Conservation (phyloP, 2,329 filamentous ascomycete genomes). For the Pseudocercospora pini-densiflorae region DNA sequence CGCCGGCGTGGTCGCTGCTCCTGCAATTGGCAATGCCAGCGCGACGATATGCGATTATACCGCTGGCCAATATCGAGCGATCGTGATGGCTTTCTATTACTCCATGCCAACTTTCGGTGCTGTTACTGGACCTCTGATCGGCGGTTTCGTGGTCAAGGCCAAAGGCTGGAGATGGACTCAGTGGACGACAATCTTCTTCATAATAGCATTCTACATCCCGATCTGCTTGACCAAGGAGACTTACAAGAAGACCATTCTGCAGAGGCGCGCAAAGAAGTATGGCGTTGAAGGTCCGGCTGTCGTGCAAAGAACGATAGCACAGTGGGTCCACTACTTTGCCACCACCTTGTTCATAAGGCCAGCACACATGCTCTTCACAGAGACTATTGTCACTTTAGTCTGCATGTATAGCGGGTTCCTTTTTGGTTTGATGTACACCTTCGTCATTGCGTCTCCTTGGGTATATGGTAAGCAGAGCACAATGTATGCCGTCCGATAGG, state of each 20-base stretch:
- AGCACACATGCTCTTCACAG: constrained; percentile 45
- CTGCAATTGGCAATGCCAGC: constrained; percentile 39
- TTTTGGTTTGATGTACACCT: constrained; percentile 47
- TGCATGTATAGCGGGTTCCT: constrained; percentile 49
- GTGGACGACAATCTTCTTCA: constrained; percentile 40
- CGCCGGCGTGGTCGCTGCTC: constrained; percentile 50
- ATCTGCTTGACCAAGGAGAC: constrained; percentile 37
- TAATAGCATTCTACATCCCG: constrained; percentile 37
- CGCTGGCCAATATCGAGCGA: constrained; percentile 33
- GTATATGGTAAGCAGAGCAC: constrained; percentile 29
- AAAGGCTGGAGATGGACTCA: constrained; percentile 44
- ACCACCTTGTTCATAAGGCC: constrained; percentile 35
- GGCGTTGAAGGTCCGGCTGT: constrained; percentile 29
- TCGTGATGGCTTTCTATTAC: constrained; percentile 37
- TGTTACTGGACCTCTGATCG: constrained; percentile 47
- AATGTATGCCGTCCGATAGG: neutral
- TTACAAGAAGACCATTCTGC: constrained; percentile 42
- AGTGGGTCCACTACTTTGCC: constrained; percentile 29
- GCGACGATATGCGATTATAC: constrained; percentile 41
- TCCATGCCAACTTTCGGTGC: constrained; percentile 36
- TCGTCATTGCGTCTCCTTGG: constrained; percentile 46
- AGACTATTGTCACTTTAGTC: constrained; percentile 48
- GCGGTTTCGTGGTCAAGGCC: constrained; percentile 37
- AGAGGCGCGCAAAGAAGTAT: constrained; percentile 34
- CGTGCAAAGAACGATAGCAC: constrained; percentile 14